phyloP scores from a whole-genome alignment of 1,139 yeast species.

The Yamadazyma taylorii region DNA sequence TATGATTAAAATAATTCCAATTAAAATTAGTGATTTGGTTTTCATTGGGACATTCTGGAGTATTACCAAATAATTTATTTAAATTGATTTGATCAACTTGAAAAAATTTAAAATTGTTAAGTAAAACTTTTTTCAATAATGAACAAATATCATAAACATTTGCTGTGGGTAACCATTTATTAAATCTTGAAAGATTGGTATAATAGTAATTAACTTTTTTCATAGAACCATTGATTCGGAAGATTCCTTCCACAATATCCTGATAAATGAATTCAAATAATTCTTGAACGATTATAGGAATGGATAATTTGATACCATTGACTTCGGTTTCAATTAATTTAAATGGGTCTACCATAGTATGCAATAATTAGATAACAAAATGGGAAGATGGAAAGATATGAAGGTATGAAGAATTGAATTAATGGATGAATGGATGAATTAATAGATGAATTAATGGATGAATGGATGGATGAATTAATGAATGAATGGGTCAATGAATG shows the following conservation, averaged over 20 bases:
- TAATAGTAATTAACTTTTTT: constrained; percentile 21
- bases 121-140: constrained; percentile 19
- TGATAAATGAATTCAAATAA: constrained; percentile 21
- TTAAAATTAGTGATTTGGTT: constrained; percentile 8
- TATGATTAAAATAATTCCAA: constrained; percentile 14
- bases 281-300: constrained; percentile 22
- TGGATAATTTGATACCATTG: constrained; percentile 8
- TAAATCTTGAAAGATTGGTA: constrained; percentile 14
- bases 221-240: constrained; percentile 30
- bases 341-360: constrained; percentile 15
- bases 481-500: no score
- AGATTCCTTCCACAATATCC: constrained; percentile 26
- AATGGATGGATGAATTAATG: no score
- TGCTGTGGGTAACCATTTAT: constrained; percentile 16
- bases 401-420: neutral
- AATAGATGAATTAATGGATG: no score
- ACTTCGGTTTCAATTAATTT: constrained; percentile 10
- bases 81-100: constrained; percentile 5
- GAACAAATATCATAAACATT: constrained; percentile 23
- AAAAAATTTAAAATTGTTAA: constrained; percentile 9
- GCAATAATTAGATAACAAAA: neutral
- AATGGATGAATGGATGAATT: neutral
- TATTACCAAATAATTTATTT: constrained; percentile 4
- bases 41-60: constrained; percentile 2
- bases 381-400: neutral